Percentiles rank a stretch among this genome's conserved stretches.
Conservation (phyloP, 305 asterid genomes). For the Fraxinus floribunda region DNA sequence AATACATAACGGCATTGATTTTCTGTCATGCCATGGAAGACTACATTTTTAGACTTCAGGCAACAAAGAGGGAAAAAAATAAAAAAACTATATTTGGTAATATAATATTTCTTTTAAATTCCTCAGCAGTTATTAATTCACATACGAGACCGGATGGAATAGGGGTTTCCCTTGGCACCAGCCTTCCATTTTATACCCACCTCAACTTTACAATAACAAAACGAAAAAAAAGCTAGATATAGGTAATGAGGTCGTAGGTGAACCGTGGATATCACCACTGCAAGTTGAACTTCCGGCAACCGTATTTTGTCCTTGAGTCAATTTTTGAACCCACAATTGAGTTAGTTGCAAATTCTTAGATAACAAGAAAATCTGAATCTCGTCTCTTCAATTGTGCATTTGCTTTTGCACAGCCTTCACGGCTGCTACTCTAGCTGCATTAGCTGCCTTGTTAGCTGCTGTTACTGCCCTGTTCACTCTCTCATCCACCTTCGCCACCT, state of each 20-base stretch:
- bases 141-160: slow-evolving; percentile 41
- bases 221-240: background rate
- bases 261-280: background rate
- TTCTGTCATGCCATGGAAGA: background rate
- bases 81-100: slow-evolving; percentile 22
- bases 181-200: slow-evolving; percentile 43
- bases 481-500: slow-evolving; percentile 80
- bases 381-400: slow-evolving; percentile 68
- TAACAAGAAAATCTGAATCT: slow-evolving; percentile 46
- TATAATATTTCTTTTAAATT: slow-evolving; percentile 34
- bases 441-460: slow-evolving; percentile 79
- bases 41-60: background rate
- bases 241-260: background rate
- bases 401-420: slow-evolving; percentile 83
- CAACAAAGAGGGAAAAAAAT: background rate
- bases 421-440: slow-evolving; percentile 87
- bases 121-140: slow-evolving; percentile 42
- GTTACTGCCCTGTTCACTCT: slow-evolving; percentile 75
- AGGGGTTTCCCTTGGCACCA: slow-evolving; percentile 54
- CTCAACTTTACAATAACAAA: slow-evolving; percentile 38
- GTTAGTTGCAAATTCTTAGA: slow-evolving; percentile 18
- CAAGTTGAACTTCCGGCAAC: slow-evolving; percentile 6
- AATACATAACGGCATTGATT: background rate
- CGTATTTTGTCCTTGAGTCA: slow-evolving; percentile 4
- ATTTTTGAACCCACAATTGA: background rate